These are phyloP conservation scores for Quercus tomentella DNA, from an alignment of 331 rosid genomes.

Conservation along the genomic window DNA sequence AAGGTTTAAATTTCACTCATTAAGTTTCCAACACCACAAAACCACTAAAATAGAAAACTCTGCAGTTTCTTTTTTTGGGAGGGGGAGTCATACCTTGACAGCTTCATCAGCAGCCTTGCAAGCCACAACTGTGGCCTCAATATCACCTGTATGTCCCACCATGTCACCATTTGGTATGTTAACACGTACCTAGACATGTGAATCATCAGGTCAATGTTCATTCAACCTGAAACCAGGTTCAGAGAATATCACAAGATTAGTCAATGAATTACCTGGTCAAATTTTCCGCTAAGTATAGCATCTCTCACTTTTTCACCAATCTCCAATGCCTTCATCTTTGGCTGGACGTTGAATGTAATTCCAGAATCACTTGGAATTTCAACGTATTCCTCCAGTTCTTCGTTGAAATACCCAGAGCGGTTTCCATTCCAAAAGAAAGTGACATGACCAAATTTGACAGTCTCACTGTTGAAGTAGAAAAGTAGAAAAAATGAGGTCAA, in stretches of 20 bases:
- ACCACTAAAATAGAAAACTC: not conserved
- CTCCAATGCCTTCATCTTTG: conserved; percentile 86
- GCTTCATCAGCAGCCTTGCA: conserved; percentile 97
- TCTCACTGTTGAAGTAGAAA: conserved; percentile 51
- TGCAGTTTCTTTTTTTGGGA: not conserved
- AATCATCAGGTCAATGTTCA: not conserved
- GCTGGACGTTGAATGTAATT: conserved; percentile 81
- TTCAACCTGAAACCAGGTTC: not conserved
- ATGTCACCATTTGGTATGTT: conserved; percentile 92
- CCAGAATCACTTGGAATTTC: conserved; percentile 95
- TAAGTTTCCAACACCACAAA: not conserved
- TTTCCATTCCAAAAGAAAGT: conserved; percentile 99
- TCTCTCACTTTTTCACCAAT: conserved; percentile 92
- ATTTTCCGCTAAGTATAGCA: conserved; percentile 81
- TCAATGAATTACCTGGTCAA: conserved; percentile 57
- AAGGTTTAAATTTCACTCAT: not conserved
- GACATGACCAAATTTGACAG: conserved; percentile 96
- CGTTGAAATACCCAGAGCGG: conserved; percentile 82
- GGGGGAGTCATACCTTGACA: conserved; percentile 58
- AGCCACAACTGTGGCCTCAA: conserved; percentile 87
- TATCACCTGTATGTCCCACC: conserved; percentile 94
- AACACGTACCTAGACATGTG: conserved; percentile 65
- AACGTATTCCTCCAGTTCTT: conserved; percentile 74
- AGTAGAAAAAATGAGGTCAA: not conserved
- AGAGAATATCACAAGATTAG: not conserved